phyloP scores from a whole-genome alignment of 192 early-diverging fungal genomes.

The Backusella westeae region DNA sequence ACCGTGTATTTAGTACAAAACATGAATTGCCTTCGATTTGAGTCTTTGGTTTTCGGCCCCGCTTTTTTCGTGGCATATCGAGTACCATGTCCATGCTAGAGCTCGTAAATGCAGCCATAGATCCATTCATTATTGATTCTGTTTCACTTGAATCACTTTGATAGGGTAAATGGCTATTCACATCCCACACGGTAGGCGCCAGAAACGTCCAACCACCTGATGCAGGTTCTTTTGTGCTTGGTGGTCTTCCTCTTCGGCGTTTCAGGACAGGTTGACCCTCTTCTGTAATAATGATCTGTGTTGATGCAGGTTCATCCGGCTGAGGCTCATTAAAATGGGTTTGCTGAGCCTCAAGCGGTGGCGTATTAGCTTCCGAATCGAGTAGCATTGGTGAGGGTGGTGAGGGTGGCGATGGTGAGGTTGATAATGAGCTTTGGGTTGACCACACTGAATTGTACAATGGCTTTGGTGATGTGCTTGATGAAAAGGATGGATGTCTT shows the following conservation, averaged over 20 bases:
- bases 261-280: constrained; percentile 21
- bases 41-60: constrained; percentile 39
- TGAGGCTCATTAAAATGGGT: neutral
- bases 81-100: constrained; percentile 34
- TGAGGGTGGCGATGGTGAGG: neutral
- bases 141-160: constrained; percentile 4
- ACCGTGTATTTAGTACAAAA: constrained; percentile 33
- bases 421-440: neutral
- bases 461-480: constrained; percentile 4
- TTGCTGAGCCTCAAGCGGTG: neutral
- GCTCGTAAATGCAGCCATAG: constrained; percentile 36
- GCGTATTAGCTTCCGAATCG: neutral
- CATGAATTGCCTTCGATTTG: constrained; percentile 40
- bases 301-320: neutral
- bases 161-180: constrained; percentile 2
- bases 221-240: neutral
- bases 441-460: constrained; percentile 10
- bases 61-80: constrained; percentile 39
- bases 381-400: constrained; percentile 3
- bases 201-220: constrained; percentile 30
- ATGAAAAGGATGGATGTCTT: constrained; percentile 11
- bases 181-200: constrained; percentile 33
- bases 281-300: constrained; percentile 19
- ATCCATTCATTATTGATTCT: constrained; percentile 19
- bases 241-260: constrained; percentile 24